Evolutionary conservation across 2,329 filamentous ascomycete species (phyloP).

Genomic region (Tolypocladium pustulatum): DNA sequence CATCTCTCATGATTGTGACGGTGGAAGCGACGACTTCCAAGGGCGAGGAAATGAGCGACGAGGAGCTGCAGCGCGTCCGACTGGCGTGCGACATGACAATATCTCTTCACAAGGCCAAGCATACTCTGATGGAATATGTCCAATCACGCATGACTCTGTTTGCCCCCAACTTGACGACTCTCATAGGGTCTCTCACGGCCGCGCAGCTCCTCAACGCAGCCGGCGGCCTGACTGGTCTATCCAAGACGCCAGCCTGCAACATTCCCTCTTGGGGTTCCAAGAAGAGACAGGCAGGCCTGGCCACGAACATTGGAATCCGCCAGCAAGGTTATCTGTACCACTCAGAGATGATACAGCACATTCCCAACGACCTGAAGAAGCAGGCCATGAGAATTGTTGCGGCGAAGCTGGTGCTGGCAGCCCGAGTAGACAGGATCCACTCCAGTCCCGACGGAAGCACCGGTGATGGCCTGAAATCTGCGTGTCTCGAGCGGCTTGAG

Average conservation of each 20-base stretch:
- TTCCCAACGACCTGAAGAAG: conserved; percentile 77
- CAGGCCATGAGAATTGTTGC: conserved; percentile 94
- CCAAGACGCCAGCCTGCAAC: conserved; percentile 90
- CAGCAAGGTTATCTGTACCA: conserved; percentile 92
- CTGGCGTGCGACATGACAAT: conserved; percentile 81
- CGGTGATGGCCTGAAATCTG: conserved; percentile 70
- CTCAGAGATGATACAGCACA: conserved; percentile 76
- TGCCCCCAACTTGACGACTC: conserved; percentile 81
- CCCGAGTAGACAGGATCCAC: conserved; percentile 79
- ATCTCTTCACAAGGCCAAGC: conserved; percentile 79
- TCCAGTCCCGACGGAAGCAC: conserved; percentile 70
- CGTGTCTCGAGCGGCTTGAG: conserved; percentile 77
- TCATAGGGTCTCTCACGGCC: conserved; percentile 86
- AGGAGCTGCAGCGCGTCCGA: conserved; percentile 63
- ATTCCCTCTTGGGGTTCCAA: conserved; percentile 84
- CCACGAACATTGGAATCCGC: conserved; percentile 82
- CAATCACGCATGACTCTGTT: conserved; percentile 96
- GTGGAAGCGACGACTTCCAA: conserved; percentile 88
- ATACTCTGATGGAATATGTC: conserved; percentile 81
- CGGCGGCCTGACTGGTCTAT: conserved; percentile 77
- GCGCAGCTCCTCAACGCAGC: conserved; percentile 94
- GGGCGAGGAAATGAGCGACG: conserved; percentile 64
- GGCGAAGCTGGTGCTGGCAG: conserved; percentile 87
- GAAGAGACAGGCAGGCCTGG: conserved; percentile 73
- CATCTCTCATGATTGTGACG: conserved; percentile 89